Evolutionary conservation across 2,329 filamentous ascomycete species (phyloP), one percentile per base, ranked within the genome.

Genomic region (Aspergillus sp.): DNA sequence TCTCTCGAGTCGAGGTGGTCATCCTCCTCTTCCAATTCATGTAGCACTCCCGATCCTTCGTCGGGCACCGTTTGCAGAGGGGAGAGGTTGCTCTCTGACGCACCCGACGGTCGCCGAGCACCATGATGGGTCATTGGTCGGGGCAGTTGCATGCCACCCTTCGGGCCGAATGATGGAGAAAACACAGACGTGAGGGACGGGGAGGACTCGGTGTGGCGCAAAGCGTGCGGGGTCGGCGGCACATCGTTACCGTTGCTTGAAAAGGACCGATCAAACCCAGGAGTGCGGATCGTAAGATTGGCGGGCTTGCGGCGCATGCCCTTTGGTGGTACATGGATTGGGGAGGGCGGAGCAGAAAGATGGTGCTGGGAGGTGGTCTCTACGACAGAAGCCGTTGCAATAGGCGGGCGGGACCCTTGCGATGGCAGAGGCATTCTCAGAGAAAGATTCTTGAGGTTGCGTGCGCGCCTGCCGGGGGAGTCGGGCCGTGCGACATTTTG

Each of bases 371-470:
- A 73, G 12, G 64, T 65, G 8, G 70, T 78, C 74, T 80, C 77
- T 28, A 81, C 74, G 1, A 84, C 70, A 8, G 83, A 79, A 15
- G 82, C 74, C 57, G 83, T 81, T 15, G 81, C 72, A 54, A 81
- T 79, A 13, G 79, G 73, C 5, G 84, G 82, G 21, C 81, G 73
- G 5, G 74, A 72, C 17, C 73, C 72, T 25, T 75, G 65, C 13
- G 72, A 70, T 0, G 82, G 79, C 10, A 81, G 68, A 8, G 84
- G 80, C 57, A 87, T 86, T 65, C 87, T 85, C 60, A 89, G 80
- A 2, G 86, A 87, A 3, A 89, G 76, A 63, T 87, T 87, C 69
- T 89, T 89, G 61, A 88, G 78, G 67, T 89, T 89, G 47, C 84
- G 81, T 32, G 82, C 82, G 71, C 73, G 70, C 59, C 75, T 63